These are phyloP conservation scores for Immersiporthe knoxdaviesiana DNA, from an alignment of 2,329 filamentous ascomycete genomes.

Conservation along the genomic window DNA sequence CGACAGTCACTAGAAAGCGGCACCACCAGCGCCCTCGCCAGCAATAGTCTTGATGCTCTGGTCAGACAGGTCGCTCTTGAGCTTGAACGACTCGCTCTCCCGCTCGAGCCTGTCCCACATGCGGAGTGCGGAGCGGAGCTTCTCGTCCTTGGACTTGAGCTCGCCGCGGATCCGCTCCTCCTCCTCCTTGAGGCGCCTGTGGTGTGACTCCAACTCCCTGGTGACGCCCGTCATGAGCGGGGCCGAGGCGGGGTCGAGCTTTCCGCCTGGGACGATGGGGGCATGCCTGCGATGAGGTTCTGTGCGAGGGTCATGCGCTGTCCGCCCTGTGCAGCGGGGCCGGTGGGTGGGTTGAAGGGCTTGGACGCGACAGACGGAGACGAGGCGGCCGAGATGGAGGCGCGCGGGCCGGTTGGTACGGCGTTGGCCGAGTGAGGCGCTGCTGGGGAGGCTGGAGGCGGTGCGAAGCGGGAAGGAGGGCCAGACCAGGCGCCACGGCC, in stretches of 20 bases:
- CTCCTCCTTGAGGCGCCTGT: slow-evolving; percentile 58
- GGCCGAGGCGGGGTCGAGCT: slow-evolving; percentile 52
- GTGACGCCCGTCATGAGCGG: slow-evolving; percentile 52
- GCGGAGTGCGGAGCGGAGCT: slow-evolving; percentile 55
- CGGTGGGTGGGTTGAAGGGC: slow-evolving; percentile 62
- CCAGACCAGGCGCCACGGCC: slow-evolving; percentile 40
- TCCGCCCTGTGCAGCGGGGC: slow-evolving; percentile 48
- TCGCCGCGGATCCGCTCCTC: slow-evolving; percentile 61
- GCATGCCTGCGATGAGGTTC: slow-evolving; percentile 54
- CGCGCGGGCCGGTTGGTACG: slow-evolving; percentile 55
- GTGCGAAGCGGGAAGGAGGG: slow-evolving; percentile 33
- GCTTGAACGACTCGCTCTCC: slow-evolving; percentile 57
- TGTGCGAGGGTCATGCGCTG: slow-evolving; percentile 54
- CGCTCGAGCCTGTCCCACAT: slow-evolving; percentile 59
- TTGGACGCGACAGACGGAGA: slow-evolving; percentile 44
- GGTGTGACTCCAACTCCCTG: slow-evolving; percentile 58
- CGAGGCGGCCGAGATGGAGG: slow-evolving; percentile 42
- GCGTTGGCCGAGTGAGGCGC: slow-evolving; percentile 43
- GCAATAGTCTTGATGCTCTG: slow-evolving; percentile 60
- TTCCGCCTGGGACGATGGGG: slow-evolving; percentile 59
- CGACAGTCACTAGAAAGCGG: slow-evolving; percentile 51
- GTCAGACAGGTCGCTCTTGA: slow-evolving; percentile 60
- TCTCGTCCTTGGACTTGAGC: slow-evolving; percentile 56
- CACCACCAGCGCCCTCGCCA: slow-evolving; percentile 58
- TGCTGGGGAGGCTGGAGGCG: slow-evolving; percentile 42